These are phyloP conservation scores for Cercospora citrullina DNA, from an alignment of 2,329 filamentous ascomycete genomes.

Conservation along the genomic window DNA sequence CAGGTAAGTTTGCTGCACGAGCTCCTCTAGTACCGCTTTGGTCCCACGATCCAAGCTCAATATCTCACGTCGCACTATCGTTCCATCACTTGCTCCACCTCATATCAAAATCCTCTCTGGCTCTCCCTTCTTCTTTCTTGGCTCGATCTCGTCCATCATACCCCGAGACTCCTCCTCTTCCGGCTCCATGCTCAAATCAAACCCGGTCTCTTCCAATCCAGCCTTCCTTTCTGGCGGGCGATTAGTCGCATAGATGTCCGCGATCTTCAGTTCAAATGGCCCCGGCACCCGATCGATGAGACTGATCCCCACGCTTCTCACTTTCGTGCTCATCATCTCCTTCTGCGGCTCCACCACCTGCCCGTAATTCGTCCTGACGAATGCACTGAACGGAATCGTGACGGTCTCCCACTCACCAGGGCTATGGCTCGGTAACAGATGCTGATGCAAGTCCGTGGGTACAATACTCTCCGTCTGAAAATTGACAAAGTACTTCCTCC, in stretches of 20 bases:
- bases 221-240: constrained; percentile 44
- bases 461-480: constrained; percentile 92
- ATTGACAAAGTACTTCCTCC: constrained; percentile 90
- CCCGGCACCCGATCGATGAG: constrained; percentile 86
- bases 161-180: constrained; percentile 23
- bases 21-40: background rate
- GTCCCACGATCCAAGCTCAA: background rate
- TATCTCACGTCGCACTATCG: background rate
- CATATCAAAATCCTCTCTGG: constrained; percentile 40
- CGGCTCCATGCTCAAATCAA: constrained; percentile 32
- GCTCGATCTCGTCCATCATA: constrained; percentile 37
- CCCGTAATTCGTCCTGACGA: constrained; percentile 92
- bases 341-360: constrained; percentile 90
- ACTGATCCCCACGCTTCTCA: constrained; percentile 81
- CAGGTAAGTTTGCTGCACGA: background rate
- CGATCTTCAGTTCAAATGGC: constrained; percentile 82
- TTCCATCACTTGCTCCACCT: background rate
- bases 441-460: constrained; percentile 93
- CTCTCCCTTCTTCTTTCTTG: constrained; percentile 37
- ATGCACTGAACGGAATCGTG: constrained; percentile 85
- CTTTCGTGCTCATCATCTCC: constrained; percentile 81
- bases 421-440: constrained; percentile 75
- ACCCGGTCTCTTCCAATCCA: constrained; percentile 35
- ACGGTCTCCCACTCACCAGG: constrained; percentile 93
- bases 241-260: constrained; percentile 90